Evolutionary conservation across 1,284 basidiomycete genomes (phyloP).

Genomic region (Fomitopsis palustris): DNA sequence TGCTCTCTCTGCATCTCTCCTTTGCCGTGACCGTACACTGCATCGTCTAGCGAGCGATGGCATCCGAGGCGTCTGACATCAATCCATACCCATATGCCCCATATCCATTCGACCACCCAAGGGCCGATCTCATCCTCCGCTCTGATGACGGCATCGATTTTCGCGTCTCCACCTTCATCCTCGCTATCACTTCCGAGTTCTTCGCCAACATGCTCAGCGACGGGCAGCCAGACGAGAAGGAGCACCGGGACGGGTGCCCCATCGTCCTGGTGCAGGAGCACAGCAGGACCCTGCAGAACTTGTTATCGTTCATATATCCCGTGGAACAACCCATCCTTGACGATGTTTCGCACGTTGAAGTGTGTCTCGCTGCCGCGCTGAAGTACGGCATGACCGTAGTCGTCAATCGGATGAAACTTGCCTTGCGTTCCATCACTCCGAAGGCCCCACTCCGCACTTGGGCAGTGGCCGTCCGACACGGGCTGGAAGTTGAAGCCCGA

Average conservation of each 20-base stretch:
- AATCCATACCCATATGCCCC: slow-evolving; percentile 14
- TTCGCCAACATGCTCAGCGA: slow-evolving; percentile 9
- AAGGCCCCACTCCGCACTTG: neutral
- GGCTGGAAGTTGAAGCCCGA: slow-evolving; percentile 12
- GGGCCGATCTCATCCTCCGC: slow-evolving; percentile 5
- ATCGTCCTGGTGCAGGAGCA: slow-evolving; percentile 3
- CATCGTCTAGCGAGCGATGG: neutral
- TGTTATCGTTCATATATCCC: slow-evolving; percentile 5
- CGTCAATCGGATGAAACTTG: neutral
- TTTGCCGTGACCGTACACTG: neutral
- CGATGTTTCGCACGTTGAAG: slow-evolving; percentile 3
- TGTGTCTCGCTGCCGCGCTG: slow-evolving; percentile 8
- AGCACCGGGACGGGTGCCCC: neutral
- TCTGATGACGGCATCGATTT: slow-evolving; percentile 5
- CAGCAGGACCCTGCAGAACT: slow-evolving; percentile 1
- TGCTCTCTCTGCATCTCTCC: neutral
- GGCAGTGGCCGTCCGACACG: slow-evolving; percentile 8
- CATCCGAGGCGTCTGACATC: neutral
- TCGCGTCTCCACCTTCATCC: neutral
- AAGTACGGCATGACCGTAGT: slow-evolving; percentile 11
- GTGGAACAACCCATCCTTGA: neutral
- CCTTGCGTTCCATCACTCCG: neutral
- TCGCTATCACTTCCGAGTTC: neutral
- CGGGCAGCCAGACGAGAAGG: neutral
- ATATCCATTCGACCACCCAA: neutral